Evolutionary conservation across 2,329 filamentous ascomycete genomes (phyloP), one percentile per base, ranked within the genome.

Genomic region (Zasmidium cellare): DNA sequence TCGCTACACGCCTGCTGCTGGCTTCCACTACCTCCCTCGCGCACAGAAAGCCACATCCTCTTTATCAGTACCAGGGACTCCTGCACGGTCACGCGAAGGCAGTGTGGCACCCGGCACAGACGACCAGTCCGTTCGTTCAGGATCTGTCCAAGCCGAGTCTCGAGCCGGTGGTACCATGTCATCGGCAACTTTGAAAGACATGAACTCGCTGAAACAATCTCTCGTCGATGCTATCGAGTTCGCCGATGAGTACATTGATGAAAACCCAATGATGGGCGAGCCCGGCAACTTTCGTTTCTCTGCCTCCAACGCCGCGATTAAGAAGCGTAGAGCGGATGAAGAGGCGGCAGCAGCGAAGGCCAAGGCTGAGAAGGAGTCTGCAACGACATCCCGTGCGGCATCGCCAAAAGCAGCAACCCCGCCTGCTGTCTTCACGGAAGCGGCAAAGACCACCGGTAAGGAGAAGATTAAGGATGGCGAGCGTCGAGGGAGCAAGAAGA

Each of bases 231-330:
- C 68, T 24, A 73, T 81, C 12, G 74, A 74, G 7, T 86, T 83
- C 66, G 82, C 79, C 14, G 79, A 84, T 62, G 85, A 87, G 61
- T 87, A 79, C 72, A 84, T 84, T 76, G 85, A 88, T 68, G 84
- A 87, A 65, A 85, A 82, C 59, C 84, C 85, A 0, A 72, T 88
- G 14, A 75, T 81, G 7, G 85, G 85, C 49, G 85, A 87, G 67
- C 85, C 86, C 0, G 85, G 85, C 25, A 80, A 79, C 3, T 87
- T 88, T 64, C 81, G 84, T 54, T 79, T 87, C 62, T 78, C 79
- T 3, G 74, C 74, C 31, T 77, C 79, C 1, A 72, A 71, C 23
- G 71, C 74, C 31, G 74, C 73, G 9, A 71, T 80, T 9, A 74
- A 76, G 58, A 77, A 77, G 46, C 74, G 73, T 2, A 71, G 75